Base-by-base conservation (phyloP, 192 early-diverging fungal species). In the Mortierella alpina region DNA sequence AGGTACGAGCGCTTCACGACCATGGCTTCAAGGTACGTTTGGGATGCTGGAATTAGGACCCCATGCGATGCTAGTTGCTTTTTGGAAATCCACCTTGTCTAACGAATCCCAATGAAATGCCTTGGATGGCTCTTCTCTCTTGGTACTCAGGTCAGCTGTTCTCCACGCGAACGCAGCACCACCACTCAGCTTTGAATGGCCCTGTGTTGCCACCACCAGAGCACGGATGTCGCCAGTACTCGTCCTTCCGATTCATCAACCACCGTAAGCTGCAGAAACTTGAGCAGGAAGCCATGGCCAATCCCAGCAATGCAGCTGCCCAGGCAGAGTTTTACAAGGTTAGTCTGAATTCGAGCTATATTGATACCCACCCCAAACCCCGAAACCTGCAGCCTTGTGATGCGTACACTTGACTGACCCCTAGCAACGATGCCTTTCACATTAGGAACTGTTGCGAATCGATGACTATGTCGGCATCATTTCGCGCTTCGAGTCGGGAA, bases 271-370 rank as follows among this genome's bases (percentile, higher is more conserved):
- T 87, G 5, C 80, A 81, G 6, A 84, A 87, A 62, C 48, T 90
- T 17, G 89, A 90, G 51, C 64, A 82, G n/a, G 89, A 88, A 44
- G 89, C 89, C 8, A 86, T 87, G 58, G 70, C 79, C 11, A 83
- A 72, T 60, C 85, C 89, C 13, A 73, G 76, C 42, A 86, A 90
- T 66, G 53, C 87, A 18, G 41, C 65, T 41, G 83, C 83, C 11
- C 89, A 90, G 55, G 66, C 85, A 39, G 71, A 86, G 52, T 82
- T 88, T 42, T 90, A 88, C 73, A 90, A 88, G 83, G 89, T 87
- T 31, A 31, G 31, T 31, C 31, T 31, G 3, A 31, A 31, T 31
- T 31, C 31, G 3, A 74, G 68, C 17, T 20, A 66, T n/a, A 65
- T 31, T 55, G 44, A 50, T 50, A 17, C 49, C 49, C 40, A 1